Evolutionary conservation across 345 rosid species (phyloP).

Genomic region (Salix caprea): DNA sequence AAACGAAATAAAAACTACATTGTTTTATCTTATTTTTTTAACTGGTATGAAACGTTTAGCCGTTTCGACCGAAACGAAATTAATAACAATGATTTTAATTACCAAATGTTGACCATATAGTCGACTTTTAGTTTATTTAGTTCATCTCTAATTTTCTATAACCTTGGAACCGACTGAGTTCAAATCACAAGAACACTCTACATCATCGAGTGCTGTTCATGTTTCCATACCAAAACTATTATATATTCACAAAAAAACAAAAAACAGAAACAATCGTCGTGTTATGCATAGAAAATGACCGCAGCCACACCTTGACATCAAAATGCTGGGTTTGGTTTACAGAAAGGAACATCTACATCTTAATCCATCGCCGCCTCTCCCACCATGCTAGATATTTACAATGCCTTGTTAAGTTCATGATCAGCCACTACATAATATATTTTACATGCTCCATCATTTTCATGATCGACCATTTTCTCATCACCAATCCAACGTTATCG

Average conservation of each 20-base stretch:
- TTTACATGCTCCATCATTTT: not conserved
- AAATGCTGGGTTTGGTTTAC: constrained; percentile 18
- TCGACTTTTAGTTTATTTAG: not conserved
- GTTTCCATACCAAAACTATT: not conserved
- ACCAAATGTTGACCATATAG: not conserved
- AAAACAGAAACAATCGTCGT: not conserved
- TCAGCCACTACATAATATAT: not conserved
- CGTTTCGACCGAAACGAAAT: too few relatives aligned
- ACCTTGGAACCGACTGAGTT: not conserved
- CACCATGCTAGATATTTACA: constrained; percentile 15
- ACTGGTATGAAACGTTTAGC: too few relatives aligned
- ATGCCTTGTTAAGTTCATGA: not conserved
- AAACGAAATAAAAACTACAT: accelerated
- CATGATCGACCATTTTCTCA: not conserved
- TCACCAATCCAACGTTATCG: constrained; percentile 28
- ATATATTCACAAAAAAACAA: not conserved
- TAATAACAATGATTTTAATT: too few relatives aligned
- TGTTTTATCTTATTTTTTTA: too few relatives aligned
- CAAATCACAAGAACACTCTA: not conserved
- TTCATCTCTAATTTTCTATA: not conserved
- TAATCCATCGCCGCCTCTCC: not conserved
- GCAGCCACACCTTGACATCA: constrained; percentile 26
- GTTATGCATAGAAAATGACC: not conserved
- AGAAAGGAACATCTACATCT: constrained; percentile 5
- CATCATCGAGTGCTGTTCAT: not conserved